Conservation (phyloP, 73 alveolate species). For the Vitrella brassicaformis region DNA sequence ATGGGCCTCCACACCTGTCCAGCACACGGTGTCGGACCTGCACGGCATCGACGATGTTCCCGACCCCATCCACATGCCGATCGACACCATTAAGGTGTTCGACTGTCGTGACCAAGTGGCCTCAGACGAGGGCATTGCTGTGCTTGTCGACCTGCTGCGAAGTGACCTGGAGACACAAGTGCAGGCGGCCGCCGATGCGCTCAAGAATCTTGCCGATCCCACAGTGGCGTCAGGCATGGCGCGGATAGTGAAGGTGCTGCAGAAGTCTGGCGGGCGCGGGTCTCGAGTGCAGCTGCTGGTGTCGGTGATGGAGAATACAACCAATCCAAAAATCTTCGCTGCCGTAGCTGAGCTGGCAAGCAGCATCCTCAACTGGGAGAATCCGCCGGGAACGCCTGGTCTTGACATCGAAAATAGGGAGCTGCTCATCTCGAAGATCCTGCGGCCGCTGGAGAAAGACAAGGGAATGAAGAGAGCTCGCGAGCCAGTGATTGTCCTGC, state of each 20-base stretch:
- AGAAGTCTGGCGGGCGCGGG: too few relatives aligned
- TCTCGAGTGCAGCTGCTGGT: not conserved
- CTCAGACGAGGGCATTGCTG: constrained; percentile 24
- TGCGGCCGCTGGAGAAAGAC: too few relatives aligned
- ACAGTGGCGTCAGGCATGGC: constrained; percentile 20
- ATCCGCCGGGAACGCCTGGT: constrained; percentile 20
- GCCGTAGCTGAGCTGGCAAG: constrained; percentile 26
- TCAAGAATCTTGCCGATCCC: constrained; percentile 20
- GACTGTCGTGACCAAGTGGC: too few relatives aligned
- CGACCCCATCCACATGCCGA: too few relatives aligned
- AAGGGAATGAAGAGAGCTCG: too few relatives aligned
- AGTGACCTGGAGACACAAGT: constrained; percentile 15
- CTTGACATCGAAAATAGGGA: too few relatives aligned
- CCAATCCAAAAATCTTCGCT: constrained; percentile 3
- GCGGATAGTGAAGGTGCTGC: not conserved
- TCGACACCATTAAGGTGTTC: too few relatives aligned
- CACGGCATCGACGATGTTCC: too few relatives aligned
- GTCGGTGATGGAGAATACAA: not conserved
- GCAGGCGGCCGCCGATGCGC: constrained; percentile 24
- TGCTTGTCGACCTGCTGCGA: constrained; percentile 13
- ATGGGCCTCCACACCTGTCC: too few relatives aligned
- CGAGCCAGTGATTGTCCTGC: too few relatives aligned
- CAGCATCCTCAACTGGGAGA: constrained; percentile 11
- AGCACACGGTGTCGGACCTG: too few relatives aligned
- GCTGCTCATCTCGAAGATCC: too few relatives aligned